Evolutionary conservation across 495 filamentous ascomycete genomes (phyloP).

Genomic region (Hyphodiscus hymeniophilus): DNA sequence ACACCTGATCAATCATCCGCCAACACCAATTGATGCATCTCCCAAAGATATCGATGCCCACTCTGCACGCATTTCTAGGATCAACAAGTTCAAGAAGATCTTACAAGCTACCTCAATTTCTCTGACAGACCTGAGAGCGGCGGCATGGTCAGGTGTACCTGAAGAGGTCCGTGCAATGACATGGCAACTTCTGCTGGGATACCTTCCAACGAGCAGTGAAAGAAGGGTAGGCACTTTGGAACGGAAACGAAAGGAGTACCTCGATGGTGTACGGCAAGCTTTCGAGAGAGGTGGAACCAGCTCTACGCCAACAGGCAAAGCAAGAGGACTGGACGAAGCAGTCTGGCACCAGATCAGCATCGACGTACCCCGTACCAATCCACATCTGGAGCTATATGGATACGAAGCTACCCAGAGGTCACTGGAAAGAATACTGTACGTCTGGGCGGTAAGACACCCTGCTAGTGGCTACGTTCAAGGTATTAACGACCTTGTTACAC

Average conservation of each 20-base stretch:
- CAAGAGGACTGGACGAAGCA: conserved; percentile 80
- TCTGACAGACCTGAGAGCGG: conserved; percentile 68
- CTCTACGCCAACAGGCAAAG: conserved; percentile 37
- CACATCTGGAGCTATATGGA: conserved; percentile 86
- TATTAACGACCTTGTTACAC: conserved; percentile 96
- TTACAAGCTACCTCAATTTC: conserved; percentile 86
- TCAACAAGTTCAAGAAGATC: conserved; percentile 97
- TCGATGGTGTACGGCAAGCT: conserved; percentile 90
- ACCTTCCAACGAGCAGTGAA: conserved; percentile 90
- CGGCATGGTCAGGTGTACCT: conserved; percentile 90
- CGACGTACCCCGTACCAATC: conserved; percentile 94
- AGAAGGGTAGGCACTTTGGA: conserved; percentile 84
- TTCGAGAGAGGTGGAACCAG: conserved; percentile 65
- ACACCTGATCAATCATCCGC: conserved; percentile 84
- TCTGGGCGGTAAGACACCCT: conserved; percentile 96
- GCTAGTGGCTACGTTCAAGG: conserved; percentile 97
- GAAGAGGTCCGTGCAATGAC: conserved; percentile 96
- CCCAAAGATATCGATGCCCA: conserved; percentile 82
- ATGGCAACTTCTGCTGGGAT: conserved; percentile 93
- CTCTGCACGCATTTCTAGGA: conserved; percentile 79
- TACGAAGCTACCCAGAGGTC: conserved; percentile 95
- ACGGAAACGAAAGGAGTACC: conserved; percentile 91
- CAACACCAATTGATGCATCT: conserved; percentile 63
- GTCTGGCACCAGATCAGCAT: conserved; percentile 99
- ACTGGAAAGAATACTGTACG: conserved; percentile 87